Conservation (phyloP, 108 stramenopile genomes). For the Cyclostephanos tholiformis region DNA sequence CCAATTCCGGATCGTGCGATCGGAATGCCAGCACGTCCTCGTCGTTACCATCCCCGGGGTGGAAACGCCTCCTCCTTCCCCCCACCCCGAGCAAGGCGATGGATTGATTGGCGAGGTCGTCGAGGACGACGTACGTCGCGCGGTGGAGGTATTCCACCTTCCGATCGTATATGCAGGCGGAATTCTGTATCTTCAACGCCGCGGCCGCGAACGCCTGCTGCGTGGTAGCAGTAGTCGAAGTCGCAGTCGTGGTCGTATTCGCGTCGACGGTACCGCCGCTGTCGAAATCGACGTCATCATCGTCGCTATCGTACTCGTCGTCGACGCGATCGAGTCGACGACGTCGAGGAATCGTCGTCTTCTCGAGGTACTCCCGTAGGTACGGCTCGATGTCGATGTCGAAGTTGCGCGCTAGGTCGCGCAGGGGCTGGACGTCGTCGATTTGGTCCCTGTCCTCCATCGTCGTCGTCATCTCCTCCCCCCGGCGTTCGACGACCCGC, state of each 20-base stretch:
- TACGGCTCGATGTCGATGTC: constrained; percentile 95
- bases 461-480: neutral
- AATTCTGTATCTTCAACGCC: constrained; percentile 92
- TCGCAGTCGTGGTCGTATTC: neutral
- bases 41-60: constrained; percentile 24
- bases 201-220: constrained; percentile 85
- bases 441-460: neutral
- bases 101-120: constrained; percentile 51
- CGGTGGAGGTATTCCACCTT: constrained; percentile 96
- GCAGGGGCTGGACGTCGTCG: constrained; percentile 78
- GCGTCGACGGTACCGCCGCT: no score
- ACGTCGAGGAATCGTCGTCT: neutral
- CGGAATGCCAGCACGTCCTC: constrained; percentile 68
- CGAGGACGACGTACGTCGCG: constrained; percentile 81
- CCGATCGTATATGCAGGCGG: constrained; percentile 82
- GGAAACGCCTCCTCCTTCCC: no score
- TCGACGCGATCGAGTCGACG: no score
- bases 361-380: constrained; percentile 61
- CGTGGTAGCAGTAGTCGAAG: constrained; percentile 63
- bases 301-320: no score
- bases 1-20: constrained; percentile 68
- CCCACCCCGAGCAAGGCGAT: no score
- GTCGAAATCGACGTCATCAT: neutral
- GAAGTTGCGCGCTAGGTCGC: constrained; percentile 93
- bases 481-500: neutral